Conservation (phyloP, 345 rosid genomes). For the Murraya paniculata region DNA sequence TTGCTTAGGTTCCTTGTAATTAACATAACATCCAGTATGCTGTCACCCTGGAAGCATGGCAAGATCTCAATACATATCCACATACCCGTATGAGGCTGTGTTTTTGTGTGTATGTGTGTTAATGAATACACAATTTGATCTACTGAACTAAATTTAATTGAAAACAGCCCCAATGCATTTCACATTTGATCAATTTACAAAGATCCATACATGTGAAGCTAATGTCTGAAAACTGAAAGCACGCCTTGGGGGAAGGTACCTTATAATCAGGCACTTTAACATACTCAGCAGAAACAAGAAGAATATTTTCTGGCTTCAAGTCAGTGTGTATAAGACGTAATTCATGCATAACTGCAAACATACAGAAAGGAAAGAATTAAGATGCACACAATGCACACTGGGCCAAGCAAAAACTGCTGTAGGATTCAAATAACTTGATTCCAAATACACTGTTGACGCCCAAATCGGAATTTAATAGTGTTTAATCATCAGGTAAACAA, state of each 20-base stretch:
- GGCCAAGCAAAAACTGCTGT: constrained; percentile 3
- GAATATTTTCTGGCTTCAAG: constrained; percentile 84
- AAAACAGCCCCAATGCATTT: not conserved
- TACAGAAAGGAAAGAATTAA: constrained; percentile 14
- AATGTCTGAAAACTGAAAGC: not conserved
- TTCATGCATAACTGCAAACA: constrained; percentile 74
- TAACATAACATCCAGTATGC: not conserved
- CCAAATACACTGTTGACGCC: constrained; percentile 12
- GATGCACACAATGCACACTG: too few relatives aligned
- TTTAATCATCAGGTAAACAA: constrained; percentile 28
- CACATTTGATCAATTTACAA: not conserved
- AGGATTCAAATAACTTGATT: constrained; percentile 1
- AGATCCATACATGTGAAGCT: not conserved
- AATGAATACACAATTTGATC: not conserved
- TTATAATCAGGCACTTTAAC: constrained; percentile 74
- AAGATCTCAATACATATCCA: not conserved
- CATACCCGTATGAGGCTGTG: too few relatives aligned
- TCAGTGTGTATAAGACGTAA: constrained; percentile 74
- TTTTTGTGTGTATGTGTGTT: not conserved
- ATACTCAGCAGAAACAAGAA: constrained; percentile 69
- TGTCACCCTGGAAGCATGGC: not conserved
- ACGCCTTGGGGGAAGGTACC: constrained; percentile 32
- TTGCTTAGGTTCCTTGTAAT: not conserved
- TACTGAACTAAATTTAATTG: not conserved
- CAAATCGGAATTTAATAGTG: constrained; percentile 1